Conservation (phyloP, 495 filamentous ascomycete genomes). For the Penicillium cosmopolitanum region DNA sequence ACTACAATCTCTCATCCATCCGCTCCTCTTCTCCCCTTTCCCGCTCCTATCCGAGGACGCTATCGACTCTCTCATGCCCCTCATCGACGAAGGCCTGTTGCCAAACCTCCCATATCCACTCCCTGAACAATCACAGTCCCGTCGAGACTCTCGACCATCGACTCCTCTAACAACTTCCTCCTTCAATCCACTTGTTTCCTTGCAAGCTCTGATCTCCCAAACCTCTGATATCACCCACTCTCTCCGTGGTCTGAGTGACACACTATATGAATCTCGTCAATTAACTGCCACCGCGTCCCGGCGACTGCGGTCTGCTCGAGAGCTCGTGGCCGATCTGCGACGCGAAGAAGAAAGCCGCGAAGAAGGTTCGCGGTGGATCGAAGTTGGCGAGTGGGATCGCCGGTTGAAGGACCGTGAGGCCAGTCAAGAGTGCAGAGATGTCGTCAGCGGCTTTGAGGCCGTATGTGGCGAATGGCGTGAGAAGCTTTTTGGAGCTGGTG, state of each 20-base stretch:
- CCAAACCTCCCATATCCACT: slow-evolving; percentile 53
- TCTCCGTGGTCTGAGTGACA: slow-evolving; percentile 85
- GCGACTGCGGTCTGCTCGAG: slow-evolving; percentile 72
- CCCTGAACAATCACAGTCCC: slow-evolving; percentile 55
- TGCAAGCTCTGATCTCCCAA: slow-evolving; percentile 57
- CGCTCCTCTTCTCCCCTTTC: slow-evolving; percentile 58
- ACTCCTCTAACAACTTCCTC: slow-evolving; percentile 37
- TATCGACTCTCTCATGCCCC: slow-evolving; percentile 67
- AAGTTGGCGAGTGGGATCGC: slow-evolving; percentile 77
- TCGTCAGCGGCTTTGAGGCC: slow-evolving; percentile 89
- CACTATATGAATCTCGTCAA: slow-evolving; percentile 91
- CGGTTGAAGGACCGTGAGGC: slow-evolving; percentile 75
- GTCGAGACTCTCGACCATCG: slow-evolving; percentile 49
- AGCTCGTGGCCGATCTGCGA: slow-evolving; percentile 80
- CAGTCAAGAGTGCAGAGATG: slow-evolving; percentile 75
- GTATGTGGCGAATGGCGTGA: slow-evolving; percentile 71
- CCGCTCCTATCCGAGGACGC: slow-evolving; percentile 64
- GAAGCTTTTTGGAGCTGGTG: slow-evolving; percentile 51
- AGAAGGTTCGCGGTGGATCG: slow-evolving; percentile 78
- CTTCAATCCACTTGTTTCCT: slow-evolving; percentile 52
- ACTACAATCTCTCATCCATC: slow-evolving; percentile 78
- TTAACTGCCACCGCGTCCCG: slow-evolving; percentile 78
- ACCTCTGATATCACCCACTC: slow-evolving; percentile 79
- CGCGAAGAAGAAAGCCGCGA: slow-evolving; percentile 81
- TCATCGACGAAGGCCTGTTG: slow-evolving; percentile 60